Evolutionary conservation across 2,329 filamentous ascomycete genomes (phyloP).

Genomic region (Arachnomyces sp.): DNA sequence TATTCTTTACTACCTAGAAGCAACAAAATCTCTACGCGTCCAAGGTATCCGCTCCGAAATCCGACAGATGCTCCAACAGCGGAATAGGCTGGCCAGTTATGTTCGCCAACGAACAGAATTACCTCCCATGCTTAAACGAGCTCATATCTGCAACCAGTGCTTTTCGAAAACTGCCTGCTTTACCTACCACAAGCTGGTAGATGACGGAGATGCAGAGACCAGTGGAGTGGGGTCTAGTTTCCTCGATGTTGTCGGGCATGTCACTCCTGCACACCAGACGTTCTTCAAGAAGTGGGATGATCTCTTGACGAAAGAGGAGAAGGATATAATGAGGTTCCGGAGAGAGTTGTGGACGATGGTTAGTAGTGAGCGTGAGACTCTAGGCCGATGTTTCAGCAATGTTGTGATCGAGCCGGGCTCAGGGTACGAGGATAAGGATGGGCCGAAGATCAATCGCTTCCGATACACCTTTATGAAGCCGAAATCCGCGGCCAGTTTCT

Average conservation of each 20-base stretch:
- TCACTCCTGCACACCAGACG: slow-evolving; percentile 63
- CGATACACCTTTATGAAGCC: slow-evolving; percentile 77
- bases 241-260: slow-evolving; percentile 66
- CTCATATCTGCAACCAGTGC: slow-evolving; percentile 74
- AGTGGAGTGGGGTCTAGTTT: slow-evolving; percentile 78
- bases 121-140: slow-evolving; percentile 75
- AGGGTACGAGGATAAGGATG: slow-evolving; percentile 58
- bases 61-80: slow-evolving; percentile 91
- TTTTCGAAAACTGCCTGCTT: slow-evolving; percentile 90
- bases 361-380: slow-evolving; percentile 75
- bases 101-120: slow-evolving; percentile 74
- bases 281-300: slow-evolving; percentile 96
- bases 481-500: slow-evolving; percentile 54
- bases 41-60: slow-evolving; percentile 80
- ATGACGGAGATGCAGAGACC: slow-evolving; percentile 70
- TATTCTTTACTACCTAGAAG: slow-evolving; percentile 91
- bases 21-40: slow-evolving; percentile 74
- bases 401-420: slow-evolving; percentile 76
- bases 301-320: slow-evolving; percentile 88
- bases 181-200: slow-evolving; percentile 82
- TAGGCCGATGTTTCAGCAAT: slow-evolving; percentile 82
- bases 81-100: slow-evolving; percentile 80
- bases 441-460: slow-evolving; percentile 82
- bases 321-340: slow-evolving; percentile 75
- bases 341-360: slow-evolving; percentile 95